phyloP scores from a whole-genome alignment of 225 moss, liverwort and hornwort species.

The Neckera pumila region DNA sequence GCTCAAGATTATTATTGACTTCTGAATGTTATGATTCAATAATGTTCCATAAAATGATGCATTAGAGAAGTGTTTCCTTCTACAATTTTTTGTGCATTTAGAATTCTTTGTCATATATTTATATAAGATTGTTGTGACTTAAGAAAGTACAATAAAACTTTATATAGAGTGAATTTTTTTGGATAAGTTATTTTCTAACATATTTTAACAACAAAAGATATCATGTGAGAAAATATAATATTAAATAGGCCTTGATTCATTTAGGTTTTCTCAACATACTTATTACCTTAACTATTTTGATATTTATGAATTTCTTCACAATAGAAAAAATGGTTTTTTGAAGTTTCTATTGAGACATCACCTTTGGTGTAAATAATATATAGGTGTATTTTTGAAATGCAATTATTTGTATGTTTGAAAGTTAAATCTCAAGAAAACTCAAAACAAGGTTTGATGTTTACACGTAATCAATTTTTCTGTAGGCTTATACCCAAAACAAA shows the following conservation, averaged over 20 bases:
- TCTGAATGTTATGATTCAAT: neutral
- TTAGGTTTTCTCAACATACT: neutral
- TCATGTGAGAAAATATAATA: too few species aligned
- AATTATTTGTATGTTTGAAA: neutral
- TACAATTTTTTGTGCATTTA: too few species aligned
- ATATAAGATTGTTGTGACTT: neutral
- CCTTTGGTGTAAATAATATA: too few species aligned
- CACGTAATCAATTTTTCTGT: neutral
- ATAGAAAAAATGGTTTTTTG: accelerated
- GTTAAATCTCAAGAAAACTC: neutral
- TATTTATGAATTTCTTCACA: neutral
- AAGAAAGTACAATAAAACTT: neutral
- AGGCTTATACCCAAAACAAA: neutral
- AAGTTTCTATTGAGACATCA: too few species aligned
- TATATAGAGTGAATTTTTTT: neutral
- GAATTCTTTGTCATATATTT: neutral
- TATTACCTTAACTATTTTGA: neutral
- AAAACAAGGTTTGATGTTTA: neutral
- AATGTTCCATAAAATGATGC: neutral
- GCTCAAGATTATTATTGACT: neutral
- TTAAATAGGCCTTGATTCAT: neutral
- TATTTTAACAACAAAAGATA: neutral
- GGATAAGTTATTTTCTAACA: too few species aligned
- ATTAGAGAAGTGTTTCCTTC: too few species aligned
- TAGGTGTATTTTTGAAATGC: neutral